A percentile compares a stretch with the other conserved stretches of the same genome.
Evolutionary conservation across 2,329 filamentous ascomycete species (phyloP).

Genomic region (Xylariaceae sp.): DNA sequence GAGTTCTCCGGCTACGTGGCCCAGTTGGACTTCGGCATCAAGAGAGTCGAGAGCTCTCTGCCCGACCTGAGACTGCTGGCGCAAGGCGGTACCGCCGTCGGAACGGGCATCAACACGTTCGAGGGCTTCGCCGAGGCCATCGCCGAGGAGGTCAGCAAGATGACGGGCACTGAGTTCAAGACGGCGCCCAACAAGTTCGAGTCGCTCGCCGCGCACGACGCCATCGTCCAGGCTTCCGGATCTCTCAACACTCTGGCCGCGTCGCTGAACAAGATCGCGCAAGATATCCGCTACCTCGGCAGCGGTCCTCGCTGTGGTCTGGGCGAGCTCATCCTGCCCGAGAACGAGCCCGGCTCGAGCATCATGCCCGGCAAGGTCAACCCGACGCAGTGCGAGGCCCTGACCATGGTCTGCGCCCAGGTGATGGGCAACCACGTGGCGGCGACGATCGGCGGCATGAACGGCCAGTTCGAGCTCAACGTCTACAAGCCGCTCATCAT

Average conservation of each 20-base stretch:
- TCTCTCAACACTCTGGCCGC: conserved; percentile 86
- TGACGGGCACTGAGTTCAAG: conserved; percentile 89
- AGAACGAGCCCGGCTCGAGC: conserved; percentile 95
- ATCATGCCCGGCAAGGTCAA: conserved; percentile 99
- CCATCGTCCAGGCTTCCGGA: conserved; percentile 89
- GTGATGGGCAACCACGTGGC: conserved; percentile 97
- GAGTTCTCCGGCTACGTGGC: conserved; percentile 97
- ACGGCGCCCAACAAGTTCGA: conserved; percentile 99
- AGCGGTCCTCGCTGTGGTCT: conserved; percentile 93
- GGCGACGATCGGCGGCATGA: conserved; percentile 89
- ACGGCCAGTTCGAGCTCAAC: conserved; percentile 97
- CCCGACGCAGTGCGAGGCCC: conserved; percentile 93
- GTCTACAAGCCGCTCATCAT: conserved; percentile 98
- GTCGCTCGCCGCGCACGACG: conserved; percentile 90
- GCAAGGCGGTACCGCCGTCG: conserved; percentile 94
- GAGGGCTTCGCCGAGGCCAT: conserved; percentile 92
- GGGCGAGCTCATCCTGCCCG: conserved; percentile 85
- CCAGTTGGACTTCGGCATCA: conserved; percentile 85
- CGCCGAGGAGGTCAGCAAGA: conserved; percentile 81
- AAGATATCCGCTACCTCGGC: conserved; percentile 95
- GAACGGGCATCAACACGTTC: conserved; percentile 96
- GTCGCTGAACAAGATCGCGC: conserved; percentile 95
- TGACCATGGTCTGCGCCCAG: conserved; percentile 97
- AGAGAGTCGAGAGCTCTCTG: conserved; percentile 75
- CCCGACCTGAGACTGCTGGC: conserved; percentile 82